Evolutionary conservation across 2,329 filamentous ascomycete genomes (phyloP).

Genomic region (Phyllosticta citrichinensis): DNA sequence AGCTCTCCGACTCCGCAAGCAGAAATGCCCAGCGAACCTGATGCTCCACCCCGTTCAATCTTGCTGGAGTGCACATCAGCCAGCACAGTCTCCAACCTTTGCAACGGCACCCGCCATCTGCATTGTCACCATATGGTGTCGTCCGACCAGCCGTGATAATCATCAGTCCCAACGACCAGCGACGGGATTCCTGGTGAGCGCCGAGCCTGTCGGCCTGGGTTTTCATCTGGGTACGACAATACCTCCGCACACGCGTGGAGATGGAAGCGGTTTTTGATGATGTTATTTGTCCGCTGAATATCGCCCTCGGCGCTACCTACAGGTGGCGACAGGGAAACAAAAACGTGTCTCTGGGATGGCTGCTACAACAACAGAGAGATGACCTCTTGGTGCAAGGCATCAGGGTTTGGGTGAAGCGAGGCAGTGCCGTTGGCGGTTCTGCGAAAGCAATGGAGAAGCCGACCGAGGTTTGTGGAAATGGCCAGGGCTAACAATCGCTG

Average conservation of each 20-base stretch:
- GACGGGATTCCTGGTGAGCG: constrained; percentile 47
- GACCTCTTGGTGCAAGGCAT: constrained; percentile 14
- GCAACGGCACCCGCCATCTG: constrained; percentile 44
- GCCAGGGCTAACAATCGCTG: constrained; percentile 1
- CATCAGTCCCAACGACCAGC: constrained; percentile 46
- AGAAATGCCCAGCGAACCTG: constrained; percentile 21
- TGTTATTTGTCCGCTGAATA: constrained; percentile 75
- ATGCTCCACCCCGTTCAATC: constrained; percentile 31
- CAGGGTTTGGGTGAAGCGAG: constrained; percentile 11
- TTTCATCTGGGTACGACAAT: constrained; percentile 16
- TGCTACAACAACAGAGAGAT: constrained; percentile 72
- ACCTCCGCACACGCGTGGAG: constrained; percentile 27
- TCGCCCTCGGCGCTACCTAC: constrained; percentile 47
- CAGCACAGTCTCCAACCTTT: constrained; percentile 35
- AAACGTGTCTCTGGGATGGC: constrained; percentile 86
- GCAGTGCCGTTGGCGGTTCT: constrained; percentile 15
- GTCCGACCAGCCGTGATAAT: constrained; percentile 59
- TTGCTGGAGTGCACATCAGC: constrained; percentile 23
- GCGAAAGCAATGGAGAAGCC: constrained; percentile 20
- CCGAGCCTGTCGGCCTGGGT: constrained; percentile 31
- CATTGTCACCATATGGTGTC: constrained; percentile 37
- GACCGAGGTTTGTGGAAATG: constrained; percentile 3
- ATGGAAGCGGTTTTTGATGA: constrained; percentile 80
- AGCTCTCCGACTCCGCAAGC: constrained; percentile 35
- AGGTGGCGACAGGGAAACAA: constrained; percentile 61